Percentiles rank a stretch among this genome's conserved stretches.
These are phyloP conservation scores for Cyclotella kingstonii DNA, from an alignment of 108 stramenopile genomes.

Conservation along the genomic window DNA sequence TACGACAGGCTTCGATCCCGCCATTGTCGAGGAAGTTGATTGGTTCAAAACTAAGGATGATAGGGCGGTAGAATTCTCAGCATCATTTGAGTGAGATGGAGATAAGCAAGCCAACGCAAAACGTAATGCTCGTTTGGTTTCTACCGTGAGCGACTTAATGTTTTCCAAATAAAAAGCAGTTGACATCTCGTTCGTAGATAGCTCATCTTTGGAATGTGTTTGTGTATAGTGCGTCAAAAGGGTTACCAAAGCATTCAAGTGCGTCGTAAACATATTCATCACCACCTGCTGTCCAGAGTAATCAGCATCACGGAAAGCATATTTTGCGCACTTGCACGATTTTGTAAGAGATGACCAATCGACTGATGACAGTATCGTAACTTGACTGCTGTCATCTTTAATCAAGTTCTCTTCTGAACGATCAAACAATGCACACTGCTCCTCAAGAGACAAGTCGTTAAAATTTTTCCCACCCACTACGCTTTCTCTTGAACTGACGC, in stretches of 20 bases:
- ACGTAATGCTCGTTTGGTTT: conserved; percentile 26
- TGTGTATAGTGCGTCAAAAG: conserved; percentile 10
- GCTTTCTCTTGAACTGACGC: conserved; percentile 7
- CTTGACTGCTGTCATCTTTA: background rate
- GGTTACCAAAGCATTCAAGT: conserved; percentile 14
- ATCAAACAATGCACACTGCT: conserved; percentile 11
- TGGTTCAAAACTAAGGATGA: background rate
- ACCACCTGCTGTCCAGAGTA: conserved; percentile 26
- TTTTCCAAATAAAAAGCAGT: too few relatives aligned
- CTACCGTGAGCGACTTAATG: conserved; percentile 16
- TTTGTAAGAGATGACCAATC: conserved; percentile 40
- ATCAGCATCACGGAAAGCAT: conserved; percentile 23
- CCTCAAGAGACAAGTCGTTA: conserved; percentile 24
- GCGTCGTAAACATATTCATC: conserved; percentile 39
- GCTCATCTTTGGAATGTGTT: background rate
- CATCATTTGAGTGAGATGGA: background rate
- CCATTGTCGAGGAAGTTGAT: background rate
- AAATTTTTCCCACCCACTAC: conserved; percentile 34
- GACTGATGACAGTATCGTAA: conserved; percentile 19
- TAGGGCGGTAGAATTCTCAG: background rate
- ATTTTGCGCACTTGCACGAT: conserved; percentile 41
- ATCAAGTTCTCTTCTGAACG: conserved; percentile 2
- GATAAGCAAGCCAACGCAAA: conserved; percentile 31
- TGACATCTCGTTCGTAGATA: too few relatives aligned
- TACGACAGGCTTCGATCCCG: background rate